Percentiles rank a stretch among this genome's conserved stretches.
Evolutionary conservation across 2,329 filamentous ascomycete species (phyloP).

Genomic region (Claviceps cyperi): DNA sequence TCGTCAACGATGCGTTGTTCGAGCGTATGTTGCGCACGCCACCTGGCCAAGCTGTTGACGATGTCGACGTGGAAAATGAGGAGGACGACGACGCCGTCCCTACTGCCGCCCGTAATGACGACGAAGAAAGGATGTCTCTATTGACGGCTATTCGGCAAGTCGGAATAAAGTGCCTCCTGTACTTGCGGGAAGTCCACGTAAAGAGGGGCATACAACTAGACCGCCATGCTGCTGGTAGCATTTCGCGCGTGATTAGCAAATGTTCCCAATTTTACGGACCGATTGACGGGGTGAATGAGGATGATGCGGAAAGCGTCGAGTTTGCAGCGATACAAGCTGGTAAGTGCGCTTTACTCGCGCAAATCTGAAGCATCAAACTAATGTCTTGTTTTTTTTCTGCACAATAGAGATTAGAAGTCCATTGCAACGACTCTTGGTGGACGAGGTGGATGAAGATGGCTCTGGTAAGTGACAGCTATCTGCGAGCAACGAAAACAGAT

Average conservation of each 20-base stretch:
- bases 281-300: constrained; percentile 17
- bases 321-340: constrained; percentile 14
- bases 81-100: not conserved
- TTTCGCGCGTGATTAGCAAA: constrained; percentile 28
- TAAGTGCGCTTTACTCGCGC: constrained; percentile 9
- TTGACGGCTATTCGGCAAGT: constrained; percentile 23
- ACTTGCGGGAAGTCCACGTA: constrained; percentile 33
- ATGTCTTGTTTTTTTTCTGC: not conserved
- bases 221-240: constrained; percentile 24
- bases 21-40: constrained; percentile 9
- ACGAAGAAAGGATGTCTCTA: not conserved
- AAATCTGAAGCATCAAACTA: not conserved
- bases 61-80: not conserved
- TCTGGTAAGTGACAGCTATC: constrained; percentile 30
- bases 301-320: constrained; percentile 13
- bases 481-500: not conserved
- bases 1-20: constrained; percentile 32
- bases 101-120: not conserved
- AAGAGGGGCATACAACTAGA: constrained; percentile 25
- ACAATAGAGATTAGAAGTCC: constrained; percentile 25
- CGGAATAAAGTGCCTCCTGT: constrained; percentile 29
- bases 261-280: constrained; percentile 27
- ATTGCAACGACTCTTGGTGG: constrained; percentile 40
- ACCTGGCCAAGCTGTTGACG: not conserved
- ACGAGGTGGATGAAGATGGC: constrained; percentile 43